Conservation (phyloP, 2,329 filamentous ascomycete genomes). For the Aureobasidium sp. region DNA sequence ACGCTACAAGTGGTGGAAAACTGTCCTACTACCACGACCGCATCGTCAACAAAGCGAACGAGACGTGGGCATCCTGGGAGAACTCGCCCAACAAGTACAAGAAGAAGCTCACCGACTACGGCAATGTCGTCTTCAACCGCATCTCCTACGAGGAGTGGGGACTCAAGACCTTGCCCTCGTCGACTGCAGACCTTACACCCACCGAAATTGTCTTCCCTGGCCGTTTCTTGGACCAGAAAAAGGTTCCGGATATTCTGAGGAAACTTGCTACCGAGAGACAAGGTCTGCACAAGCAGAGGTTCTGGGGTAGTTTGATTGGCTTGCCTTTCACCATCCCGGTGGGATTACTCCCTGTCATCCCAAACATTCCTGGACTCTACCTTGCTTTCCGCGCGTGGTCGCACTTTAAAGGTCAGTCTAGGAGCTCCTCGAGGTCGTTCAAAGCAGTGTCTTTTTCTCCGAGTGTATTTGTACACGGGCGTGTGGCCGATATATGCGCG, state of each 20-base stretch:
- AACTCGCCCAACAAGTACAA: constrained; percentile 66
- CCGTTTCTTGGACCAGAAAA: constrained; percentile 52
- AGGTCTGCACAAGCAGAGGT: constrained; percentile 61
- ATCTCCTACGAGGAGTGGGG: constrained; percentile 98
- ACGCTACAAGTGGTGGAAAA: constrained; percentile 33
- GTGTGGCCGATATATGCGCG: too few species aligned
- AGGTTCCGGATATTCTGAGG: constrained; percentile 56
- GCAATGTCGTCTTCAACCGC: constrained; percentile 69
- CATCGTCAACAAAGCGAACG: constrained; percentile 59
- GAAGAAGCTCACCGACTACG: constrained; percentile 73
- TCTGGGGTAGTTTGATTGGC: constrained; percentile 72
- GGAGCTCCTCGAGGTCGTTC: too few species aligned
- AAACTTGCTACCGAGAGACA: constrained; percentile 73
- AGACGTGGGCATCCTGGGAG: constrained; percentile 82
- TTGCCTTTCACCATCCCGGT: constrained; percentile 72
- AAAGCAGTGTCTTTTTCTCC: too few species aligned
- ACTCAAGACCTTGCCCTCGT: constrained; percentile 80
- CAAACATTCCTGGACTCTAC: constrained; percentile 11
- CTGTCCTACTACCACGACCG: constrained; percentile 59
- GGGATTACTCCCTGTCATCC: constrained; percentile 14
- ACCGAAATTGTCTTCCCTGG: constrained; percentile 65
- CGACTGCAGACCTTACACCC: constrained; percentile 44
- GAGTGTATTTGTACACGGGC: too few species aligned
- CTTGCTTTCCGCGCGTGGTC: constrained; percentile 85
- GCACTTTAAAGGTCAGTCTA: constrained; percentile 56